Evolutionary conservation across 257 asterid species (phyloP).

Genomic region (Paraleonurus japonicus): DNA sequence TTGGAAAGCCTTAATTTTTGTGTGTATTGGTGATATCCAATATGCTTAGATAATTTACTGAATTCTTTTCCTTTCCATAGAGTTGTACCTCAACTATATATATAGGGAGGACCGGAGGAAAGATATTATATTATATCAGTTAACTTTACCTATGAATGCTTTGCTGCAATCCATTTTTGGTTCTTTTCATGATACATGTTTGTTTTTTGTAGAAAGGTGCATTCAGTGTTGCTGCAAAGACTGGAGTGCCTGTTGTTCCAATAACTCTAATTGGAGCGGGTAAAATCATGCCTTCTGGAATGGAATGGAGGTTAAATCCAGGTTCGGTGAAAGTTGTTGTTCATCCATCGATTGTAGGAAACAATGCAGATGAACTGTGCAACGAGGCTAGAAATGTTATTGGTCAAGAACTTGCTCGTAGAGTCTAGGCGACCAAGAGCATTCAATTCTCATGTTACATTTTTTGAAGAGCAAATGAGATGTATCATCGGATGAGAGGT

Average conservation of each 20-base stretch:
- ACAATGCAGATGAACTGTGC: conserved; percentile 57
- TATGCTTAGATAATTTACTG: not conserved
- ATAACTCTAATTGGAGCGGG: conserved; percentile 87
- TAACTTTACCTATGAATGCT: not conserved
- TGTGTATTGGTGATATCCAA: not conserved
- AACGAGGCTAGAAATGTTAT: conserved; percentile 64
- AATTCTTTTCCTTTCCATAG: not conserved
- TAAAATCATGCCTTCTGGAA: conserved; percentile 86
- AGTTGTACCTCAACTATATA: not conserved
- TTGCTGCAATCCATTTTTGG: not conserved
- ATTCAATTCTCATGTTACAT: conserved; percentile 2
- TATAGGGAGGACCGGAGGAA: not conserved
- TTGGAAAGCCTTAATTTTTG: not conserved
- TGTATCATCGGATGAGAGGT: conserved; percentile 23
- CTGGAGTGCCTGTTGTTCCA: conserved; percentile 85
- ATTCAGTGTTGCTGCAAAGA: conserved; percentile 79
- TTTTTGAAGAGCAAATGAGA: conserved; percentile 12
- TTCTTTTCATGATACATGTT: conserved; percentile 6
- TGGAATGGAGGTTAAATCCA: conserved; percentile 63
- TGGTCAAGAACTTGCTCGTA: conserved; percentile 51
- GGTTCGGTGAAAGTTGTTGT: conserved; percentile 74
- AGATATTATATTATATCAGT: not conserved
- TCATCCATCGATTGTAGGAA: conserved; percentile 66
- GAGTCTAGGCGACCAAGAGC: conserved; percentile 35
- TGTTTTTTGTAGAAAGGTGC: conserved; percentile 84